A percentile compares a stretch with the other conserved stretches of the same genome.
Evolutionary conservation across 495 filamentous ascomycete genomes (phyloP).

Genomic region (Daldinia bambusicola): DNA sequence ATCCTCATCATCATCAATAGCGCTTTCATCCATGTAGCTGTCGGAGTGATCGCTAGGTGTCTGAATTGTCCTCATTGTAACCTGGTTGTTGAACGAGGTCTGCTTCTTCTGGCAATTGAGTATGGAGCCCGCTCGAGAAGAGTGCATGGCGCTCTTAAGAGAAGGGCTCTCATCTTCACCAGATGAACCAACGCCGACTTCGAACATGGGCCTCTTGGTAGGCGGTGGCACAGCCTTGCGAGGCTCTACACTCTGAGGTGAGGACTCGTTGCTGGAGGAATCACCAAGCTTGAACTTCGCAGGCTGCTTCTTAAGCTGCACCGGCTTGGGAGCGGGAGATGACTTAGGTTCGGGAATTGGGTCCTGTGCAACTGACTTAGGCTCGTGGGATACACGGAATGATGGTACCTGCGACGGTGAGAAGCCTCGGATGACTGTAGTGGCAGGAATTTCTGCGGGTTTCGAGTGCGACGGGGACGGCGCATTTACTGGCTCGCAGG

Average conservation of each 20-base stretch:
- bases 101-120: conserved; percentile 71
- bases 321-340: conserved; percentile 60
- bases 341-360: conserved; percentile 57
- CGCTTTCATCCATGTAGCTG: conserved; percentile 78
- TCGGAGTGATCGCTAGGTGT: conserved; percentile 75
- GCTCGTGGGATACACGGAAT: conserved; percentile 52
- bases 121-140: conserved; percentile 57
- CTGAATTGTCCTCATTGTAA: conserved; percentile 71
- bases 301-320: conserved; percentile 60
- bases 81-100: conserved; percentile 84
- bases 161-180: conserved; percentile 77
- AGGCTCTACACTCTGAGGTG: conserved; percentile 58
- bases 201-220: conserved; percentile 78
- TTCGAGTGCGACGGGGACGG: conserved; percentile 38
- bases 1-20: conserved; percentile 89
- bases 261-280: conserved; percentile 61
- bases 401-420: conserved; percentile 80
- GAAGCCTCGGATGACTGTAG: conserved; percentile 87
- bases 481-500: conserved; percentile 45
- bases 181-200: conserved; percentile 78
- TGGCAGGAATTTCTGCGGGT: conserved; percentile 56
- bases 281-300: conserved; percentile 66
- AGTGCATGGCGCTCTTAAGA: conserved; percentile 72
- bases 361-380: conserved; percentile 42
- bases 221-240: conserved; percentile 62